Conservation (phyloP, 768 basidiomycete genomes). For the Lentinula aciculospora region DNA sequence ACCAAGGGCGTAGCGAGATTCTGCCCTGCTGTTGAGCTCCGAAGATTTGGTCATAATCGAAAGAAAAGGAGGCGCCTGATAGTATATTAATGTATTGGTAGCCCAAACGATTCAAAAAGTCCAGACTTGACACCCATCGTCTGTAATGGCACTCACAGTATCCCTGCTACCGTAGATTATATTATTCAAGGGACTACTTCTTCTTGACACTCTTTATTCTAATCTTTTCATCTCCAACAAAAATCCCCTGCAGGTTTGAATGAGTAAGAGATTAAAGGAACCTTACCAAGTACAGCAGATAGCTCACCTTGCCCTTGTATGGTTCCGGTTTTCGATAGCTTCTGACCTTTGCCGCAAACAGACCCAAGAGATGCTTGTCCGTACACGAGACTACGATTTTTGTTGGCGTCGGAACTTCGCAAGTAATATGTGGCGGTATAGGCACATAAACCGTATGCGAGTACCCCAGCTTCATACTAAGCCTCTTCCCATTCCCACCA, state of each 20-base stretch:
- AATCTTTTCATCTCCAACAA: conserved; percentile 89
- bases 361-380: conserved; percentile 83
- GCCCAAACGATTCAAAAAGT: no score
- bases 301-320: conserved; percentile 92
- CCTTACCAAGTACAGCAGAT: neutral
- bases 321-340: conserved; percentile 88
- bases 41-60: no score
- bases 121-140: no score
- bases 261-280: conserved; percentile 2
- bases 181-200: conserved; percentile 37
- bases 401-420: conserved; percentile 75
- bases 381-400: conserved; percentile 79
- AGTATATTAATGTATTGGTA: no score
- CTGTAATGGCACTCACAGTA: no score
- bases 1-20: no score
- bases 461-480: conserved; percentile 91
- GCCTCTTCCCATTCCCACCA: conserved; percentile 56
- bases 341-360: conserved; percentile 85
- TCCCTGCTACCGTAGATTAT: no score
- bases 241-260: conserved; percentile 63
- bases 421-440: conserved; percentile 77
- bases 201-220: conserved; percentile 91
- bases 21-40: no score
- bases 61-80: no score
- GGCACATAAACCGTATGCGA: conserved; percentile 83